Base-by-base conservation (phyloP, 73 alveolate species). In the Paramecium sexaurelia region DNA sequence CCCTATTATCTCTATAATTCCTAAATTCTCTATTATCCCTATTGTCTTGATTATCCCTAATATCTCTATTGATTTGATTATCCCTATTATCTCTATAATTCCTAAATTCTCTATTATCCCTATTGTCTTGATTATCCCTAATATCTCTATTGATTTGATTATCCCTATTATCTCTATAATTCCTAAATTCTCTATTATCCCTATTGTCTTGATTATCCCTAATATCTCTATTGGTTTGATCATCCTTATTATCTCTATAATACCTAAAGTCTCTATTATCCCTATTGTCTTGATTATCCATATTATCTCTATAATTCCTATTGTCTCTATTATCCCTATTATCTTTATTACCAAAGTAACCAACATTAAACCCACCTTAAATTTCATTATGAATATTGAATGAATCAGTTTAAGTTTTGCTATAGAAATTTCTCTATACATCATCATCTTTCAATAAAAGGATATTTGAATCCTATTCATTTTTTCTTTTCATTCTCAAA, bases 11-110 rank as follows among this genome's bases (percentile, higher is more conserved):
- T 11, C 82, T 57, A 11, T 57, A 7, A 22, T n/a, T n/a, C n/a
- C n/a, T n/a, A n/a, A n/a, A n/a, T n/a, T 57, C 82, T 11, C 82
- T 57, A 57, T 57, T 57, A 24, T 57, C 82, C 26, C 82, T 61
- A 40, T 61, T 61, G 17, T 61, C 83, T 61, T 40, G 5, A 10
- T 3, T 61, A 29, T 61, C 83, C 17, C 83, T 61, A 61, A 3
- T 61, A 3, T 5, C 37, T 10, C 39, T 61, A 26, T 61, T 61
- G 8, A 6, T 40, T 61, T 29, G 5, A 40, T 61, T 61, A 29
- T 61, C 5, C 9, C 7, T 47, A 47, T 47, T 47, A 15, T 47
- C 67, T 47, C 67, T 47, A 47, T 47, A 5, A 15, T 47, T 19
- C 7, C 67, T 47, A 47, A 5, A 5, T 4, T 47, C 67, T 47